These are phyloP conservation scores for Solanum pennellii DNA, from an alignment of 257 asterid species.

Conservation along the genomic window DNA sequence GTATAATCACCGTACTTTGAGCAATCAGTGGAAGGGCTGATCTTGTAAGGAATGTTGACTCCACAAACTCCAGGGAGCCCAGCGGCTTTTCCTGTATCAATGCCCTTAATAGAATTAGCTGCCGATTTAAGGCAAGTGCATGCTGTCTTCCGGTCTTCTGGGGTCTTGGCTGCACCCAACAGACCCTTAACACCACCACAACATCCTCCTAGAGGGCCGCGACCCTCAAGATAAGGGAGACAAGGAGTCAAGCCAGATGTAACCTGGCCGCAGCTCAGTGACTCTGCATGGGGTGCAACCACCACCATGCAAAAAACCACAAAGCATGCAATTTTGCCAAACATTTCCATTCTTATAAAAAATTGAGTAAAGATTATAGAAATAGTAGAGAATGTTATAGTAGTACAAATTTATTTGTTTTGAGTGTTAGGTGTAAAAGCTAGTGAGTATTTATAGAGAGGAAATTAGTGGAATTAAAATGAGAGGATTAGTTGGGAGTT, in stretches of 20 bases:
- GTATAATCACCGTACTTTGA: background rate
- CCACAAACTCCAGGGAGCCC: constrained; percentile 6
- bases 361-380: background rate
- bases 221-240: background rate
- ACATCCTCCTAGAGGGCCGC: background rate
- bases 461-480: background rate
- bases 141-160: constrained; percentile 4
- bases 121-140: constrained; percentile 7
- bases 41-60: constrained; percentile 2
- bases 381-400: no score
- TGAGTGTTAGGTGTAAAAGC: background rate
- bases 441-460: background rate
- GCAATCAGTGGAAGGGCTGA: constrained; percentile 15
- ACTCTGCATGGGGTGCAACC: constrained; percentile 6
- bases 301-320: background rate
- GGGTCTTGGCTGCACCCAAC: background rate
- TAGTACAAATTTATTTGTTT: background rate
- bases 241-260: background rate
- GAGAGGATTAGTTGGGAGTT: background rate
- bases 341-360: background rate
- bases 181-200: background rate
- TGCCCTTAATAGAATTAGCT: background rate
- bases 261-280: background rate
- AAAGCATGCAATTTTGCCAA: background rate
- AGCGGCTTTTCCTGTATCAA: background rate